Percentiles rank a stretch among this genome's conserved stretches.
phyloP scores from a whole-genome alignment of 768 basidiomycete species.

The Rhodosporidiobolus odoratus region DNA sequence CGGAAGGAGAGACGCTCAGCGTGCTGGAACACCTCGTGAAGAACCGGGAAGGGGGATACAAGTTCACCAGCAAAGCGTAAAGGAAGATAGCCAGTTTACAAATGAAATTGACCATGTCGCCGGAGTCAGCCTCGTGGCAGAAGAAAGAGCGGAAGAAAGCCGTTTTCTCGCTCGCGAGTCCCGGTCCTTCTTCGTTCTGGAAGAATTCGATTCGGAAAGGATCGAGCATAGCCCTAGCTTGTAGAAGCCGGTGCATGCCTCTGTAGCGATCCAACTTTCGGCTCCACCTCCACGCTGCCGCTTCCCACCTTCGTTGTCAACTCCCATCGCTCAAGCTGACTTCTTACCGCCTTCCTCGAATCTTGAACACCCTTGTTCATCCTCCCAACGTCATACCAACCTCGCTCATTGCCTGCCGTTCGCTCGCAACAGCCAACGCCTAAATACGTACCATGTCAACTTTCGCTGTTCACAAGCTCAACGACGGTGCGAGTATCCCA shows the following conservation, averaged over 20 bases:
- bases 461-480: not conserved
- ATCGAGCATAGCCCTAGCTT: no score
- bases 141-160: not conserved
- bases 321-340: no score
- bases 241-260: no score
- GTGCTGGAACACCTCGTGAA: slow-evolving; percentile 62
- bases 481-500: slow-evolving; percentile 1
- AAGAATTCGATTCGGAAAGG: no score
- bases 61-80: slow-evolving; percentile 47
- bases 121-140: not conserved
- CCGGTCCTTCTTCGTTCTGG: no score
- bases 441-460: slow-evolving; percentile 16
- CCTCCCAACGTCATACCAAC: no score
- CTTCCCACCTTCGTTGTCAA: no score
- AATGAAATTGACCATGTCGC: not conserved
- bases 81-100: not conserved
- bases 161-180: not conserved
- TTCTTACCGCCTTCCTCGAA: no score
- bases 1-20: slow-evolving; percentile 55
- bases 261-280: no score
- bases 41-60: slow-evolving; percentile 65
- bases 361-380: no score
- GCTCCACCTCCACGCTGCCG: no score
- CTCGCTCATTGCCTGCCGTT: not conserved
- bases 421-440: not conserved